Evolutionary conservation across 2,329 filamentous ascomycete species (phyloP).

Genomic region (Colletotrichum limetticola): DNA sequence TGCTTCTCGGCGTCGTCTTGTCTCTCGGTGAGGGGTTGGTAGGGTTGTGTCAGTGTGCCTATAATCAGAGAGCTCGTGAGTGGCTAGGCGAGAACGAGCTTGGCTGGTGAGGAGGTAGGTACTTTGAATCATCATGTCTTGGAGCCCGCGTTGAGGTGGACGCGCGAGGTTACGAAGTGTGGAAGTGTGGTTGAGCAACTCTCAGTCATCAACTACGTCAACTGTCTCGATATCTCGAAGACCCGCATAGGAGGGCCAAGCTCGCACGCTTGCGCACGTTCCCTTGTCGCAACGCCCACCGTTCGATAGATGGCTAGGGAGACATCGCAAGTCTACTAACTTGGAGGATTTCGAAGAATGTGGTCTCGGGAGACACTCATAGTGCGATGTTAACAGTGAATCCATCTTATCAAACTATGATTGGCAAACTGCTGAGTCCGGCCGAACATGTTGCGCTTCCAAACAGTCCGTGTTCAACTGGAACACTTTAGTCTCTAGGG

Average conservation of each 20-base stretch:
- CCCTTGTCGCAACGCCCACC: not conserved
- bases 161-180: not conserved
- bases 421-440: not conserved
- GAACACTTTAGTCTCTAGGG: not conserved
- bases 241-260: not conserved
- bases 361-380: not conserved
- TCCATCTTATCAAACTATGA: not conserved
- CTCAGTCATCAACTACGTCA: conserved; percentile 1
- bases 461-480: not conserved
- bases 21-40: not conserved
- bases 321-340: not conserved
- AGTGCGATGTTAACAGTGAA: not conserved
- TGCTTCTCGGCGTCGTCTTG: not conserved
- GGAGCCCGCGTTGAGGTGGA: not conserved
- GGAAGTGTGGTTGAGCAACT: no score
- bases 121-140: not conserved
- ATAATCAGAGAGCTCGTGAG: not conserved
- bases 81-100: not conserved
- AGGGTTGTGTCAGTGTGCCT: no score
- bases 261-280: conserved; percentile 1
- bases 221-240: not conserved
- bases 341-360: not conserved
- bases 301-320: not conserved
- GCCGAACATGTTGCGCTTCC: not conserved
- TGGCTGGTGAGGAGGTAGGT: not conserved